Percentiles rank a stretch among this genome's conserved stretches.
Evolutionary conservation across 2,329 filamentous ascomycete genomes (phyloP).

Genomic region (Thelonectria olida): DNA sequence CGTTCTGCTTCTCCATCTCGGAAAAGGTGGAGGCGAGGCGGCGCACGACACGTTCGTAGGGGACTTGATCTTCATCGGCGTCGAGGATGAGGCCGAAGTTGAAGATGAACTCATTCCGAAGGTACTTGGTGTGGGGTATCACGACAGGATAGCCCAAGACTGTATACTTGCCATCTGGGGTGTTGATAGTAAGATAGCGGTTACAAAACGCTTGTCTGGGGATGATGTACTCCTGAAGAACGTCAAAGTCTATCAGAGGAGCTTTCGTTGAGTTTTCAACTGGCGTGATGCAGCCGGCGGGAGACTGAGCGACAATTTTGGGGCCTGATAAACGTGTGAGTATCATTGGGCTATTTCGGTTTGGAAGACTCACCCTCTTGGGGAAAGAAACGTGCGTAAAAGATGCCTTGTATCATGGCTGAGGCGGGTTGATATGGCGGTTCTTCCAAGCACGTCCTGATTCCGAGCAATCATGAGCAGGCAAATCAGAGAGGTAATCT

Average conservation of each 20-base stretch:
- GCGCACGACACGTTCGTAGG: constrained; percentile 85
- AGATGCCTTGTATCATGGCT: constrained; percentile 74
- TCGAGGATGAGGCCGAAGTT: constrained; percentile 91
- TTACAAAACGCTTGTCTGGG: constrained; percentile 96
- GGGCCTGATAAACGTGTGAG: constrained; percentile 54
- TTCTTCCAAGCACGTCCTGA: constrained; percentile 26
- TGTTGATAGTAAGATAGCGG: constrained; percentile 83
- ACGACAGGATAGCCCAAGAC: constrained; percentile 91
- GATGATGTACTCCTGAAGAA: constrained; percentile 91
- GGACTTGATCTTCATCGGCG: constrained; percentile 72
- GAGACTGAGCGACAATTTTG: constrained; percentile 70
- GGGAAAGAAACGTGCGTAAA: constrained; percentile 75
- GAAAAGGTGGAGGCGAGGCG: constrained; percentile 87
- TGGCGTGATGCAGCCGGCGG: constrained; percentile 68
- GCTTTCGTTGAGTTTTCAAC: constrained; percentile 47
- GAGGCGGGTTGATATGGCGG: too few species aligned
- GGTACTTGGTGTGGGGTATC: constrained; percentile 82
- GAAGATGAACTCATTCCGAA: constrained; percentile 97
- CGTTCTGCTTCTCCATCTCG: constrained; percentile 90
- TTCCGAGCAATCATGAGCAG: not conserved
- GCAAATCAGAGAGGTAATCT: not conserved
- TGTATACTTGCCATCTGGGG: constrained; percentile 73
- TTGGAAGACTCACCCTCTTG: constrained; percentile 61
- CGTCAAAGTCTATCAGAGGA: constrained; percentile 84
- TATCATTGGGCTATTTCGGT: not conserved